Evolutionary conservation across 139 green algal genomes (phyloP).

Genomic region (Eudorina sp.): DNA sequence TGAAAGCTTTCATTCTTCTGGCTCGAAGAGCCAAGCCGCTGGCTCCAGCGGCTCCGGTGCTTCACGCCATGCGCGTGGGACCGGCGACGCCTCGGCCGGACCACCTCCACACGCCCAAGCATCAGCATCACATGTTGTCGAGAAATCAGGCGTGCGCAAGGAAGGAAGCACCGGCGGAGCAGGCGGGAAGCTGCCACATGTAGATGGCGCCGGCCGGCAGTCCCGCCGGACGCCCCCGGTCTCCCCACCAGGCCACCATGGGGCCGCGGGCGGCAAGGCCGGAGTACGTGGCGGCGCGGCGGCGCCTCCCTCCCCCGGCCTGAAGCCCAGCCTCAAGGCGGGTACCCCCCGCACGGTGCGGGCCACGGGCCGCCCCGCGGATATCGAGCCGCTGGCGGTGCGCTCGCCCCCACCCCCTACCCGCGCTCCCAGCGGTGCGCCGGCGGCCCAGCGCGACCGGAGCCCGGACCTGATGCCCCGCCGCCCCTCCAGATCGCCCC

Average conservation of each 20-base stretch:
- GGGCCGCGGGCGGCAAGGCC: neutral
- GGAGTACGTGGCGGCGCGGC: neutral
- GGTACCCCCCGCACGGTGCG: conserved; percentile 18
- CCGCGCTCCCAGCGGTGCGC: neutral
- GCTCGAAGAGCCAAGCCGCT: conserved; percentile 1
- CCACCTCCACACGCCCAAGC: neutral
- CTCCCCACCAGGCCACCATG: neutral
- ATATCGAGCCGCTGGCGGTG: conserved; percentile 14
- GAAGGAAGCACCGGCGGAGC: neutral
- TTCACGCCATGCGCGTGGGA: neutral
- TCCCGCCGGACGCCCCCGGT: neutral
- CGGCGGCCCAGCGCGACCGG: neutral
- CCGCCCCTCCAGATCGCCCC: neutral
- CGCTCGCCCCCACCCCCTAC: neutral
- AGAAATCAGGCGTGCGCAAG: neutral
- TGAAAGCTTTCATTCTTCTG: neutral
- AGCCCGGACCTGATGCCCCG: conserved; percentile 29
- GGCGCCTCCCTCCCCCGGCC: neutral
- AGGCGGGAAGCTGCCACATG: neutral
- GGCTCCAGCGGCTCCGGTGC: neutral
- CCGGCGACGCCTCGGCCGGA: neutral
- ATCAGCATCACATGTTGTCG: neutral
- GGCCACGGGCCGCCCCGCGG: neutral
- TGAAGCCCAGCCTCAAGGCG: conserved; percentile 30
- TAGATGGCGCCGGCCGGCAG: neutral